phyloP scores from a whole-genome alignment of 495 filamentous ascomycete genomes.

The Podospora appendiculata region DNA sequence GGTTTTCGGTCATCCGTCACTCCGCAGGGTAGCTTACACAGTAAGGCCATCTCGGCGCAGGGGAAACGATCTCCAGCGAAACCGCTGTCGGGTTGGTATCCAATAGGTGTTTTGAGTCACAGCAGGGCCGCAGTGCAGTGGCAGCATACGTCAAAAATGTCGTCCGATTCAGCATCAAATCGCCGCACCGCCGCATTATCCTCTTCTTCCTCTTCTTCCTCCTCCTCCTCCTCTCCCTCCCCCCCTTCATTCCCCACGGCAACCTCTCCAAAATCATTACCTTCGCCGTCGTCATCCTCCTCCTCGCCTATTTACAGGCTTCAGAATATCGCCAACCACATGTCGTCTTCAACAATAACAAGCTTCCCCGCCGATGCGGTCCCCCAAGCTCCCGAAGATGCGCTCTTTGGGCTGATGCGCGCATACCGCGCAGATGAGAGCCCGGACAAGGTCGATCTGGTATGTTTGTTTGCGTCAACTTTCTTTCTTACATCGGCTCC shows the following conservation, averaged over 20 bases:
- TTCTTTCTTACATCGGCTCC: not conserved
- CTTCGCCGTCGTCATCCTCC: slow-evolving; percentile 1
- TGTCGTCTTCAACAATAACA: slow-evolving; percentile 41
- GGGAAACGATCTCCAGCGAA: slow-evolving; percentile 8
- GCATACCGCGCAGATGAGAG: slow-evolving; percentile 79
- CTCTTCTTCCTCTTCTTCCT: slow-evolving; percentile 11
- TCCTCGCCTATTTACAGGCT: slow-evolving; percentile 30
- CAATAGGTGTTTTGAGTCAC: too few relatives aligned
- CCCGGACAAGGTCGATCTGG: slow-evolving; percentile 84
- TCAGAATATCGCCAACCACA: slow-evolving; percentile 36
- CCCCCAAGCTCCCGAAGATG: slow-evolving; percentile 87
- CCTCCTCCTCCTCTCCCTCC: slow-evolving; percentile 11
- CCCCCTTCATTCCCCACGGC: slow-evolving; percentile 9
- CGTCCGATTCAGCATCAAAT: slow-evolving; percentile 10
- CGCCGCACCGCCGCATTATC: not conserved
- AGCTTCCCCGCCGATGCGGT: slow-evolving; percentile 74
- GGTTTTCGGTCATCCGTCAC: too few relatives aligned
- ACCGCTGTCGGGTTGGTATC: not conserved
- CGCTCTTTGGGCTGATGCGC: slow-evolving; percentile 87
- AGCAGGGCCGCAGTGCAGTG: not conserved
- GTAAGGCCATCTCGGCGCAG: not conserved
- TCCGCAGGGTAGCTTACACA: not conserved
- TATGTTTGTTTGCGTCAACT: slow-evolving; percentile 11
- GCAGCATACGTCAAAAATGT: slow-evolving; percentile 17
- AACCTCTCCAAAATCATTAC: too few relatives aligned